These are phyloP conservation scores for Epicoccum nigrum DNA, from an alignment of 2,329 filamentous ascomycete species.

Conservation along the genomic window DNA sequence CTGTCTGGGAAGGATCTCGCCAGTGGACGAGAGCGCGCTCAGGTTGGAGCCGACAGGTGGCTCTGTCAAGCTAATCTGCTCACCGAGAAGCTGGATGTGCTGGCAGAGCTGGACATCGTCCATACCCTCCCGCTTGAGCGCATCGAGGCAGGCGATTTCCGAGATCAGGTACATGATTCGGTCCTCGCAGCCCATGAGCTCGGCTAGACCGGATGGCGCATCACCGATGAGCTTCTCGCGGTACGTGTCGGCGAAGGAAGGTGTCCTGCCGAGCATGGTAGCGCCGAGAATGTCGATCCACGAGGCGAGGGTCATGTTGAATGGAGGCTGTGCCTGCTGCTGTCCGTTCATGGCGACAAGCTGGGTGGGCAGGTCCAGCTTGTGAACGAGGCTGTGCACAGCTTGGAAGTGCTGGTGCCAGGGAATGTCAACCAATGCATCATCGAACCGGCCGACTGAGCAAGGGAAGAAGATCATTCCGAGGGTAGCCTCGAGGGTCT, in stretches of 20 bases:
- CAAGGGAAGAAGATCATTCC: constrained; percentile 97
- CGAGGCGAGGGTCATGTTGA: constrained; percentile 92
- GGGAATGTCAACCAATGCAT: constrained; percentile 85
- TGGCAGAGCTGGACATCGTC: constrained; percentile 86
- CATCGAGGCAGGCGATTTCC: constrained; percentile 94
- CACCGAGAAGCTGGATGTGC: constrained; percentile 85
- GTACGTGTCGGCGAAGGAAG: constrained; percentile 92
- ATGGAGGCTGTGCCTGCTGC: constrained; percentile 71
- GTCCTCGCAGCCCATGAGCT: constrained; percentile 98
- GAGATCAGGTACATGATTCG: constrained; percentile 97
- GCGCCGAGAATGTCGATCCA: constrained; percentile 98
- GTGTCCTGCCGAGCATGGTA: constrained; percentile 86
- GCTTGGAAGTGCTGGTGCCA: constrained; percentile 98
- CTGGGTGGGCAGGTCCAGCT: constrained; percentile 76
- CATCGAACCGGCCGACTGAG: constrained; percentile 83
- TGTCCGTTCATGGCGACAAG: constrained; percentile 66
- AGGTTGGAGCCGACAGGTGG: constrained; percentile 54
- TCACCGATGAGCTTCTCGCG: constrained; percentile 82
- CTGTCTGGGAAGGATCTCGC: constrained; percentile 79
- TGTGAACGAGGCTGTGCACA: constrained; percentile 81
- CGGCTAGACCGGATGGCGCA: constrained; percentile 74
- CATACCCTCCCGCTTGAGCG: constrained; percentile 77
- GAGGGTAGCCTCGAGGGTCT: constrained; percentile 89
- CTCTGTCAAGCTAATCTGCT: constrained; percentile 85
- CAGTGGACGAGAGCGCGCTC: constrained; percentile 65